Base-by-base conservation (phyloP, 2,329 filamentous ascomycete genomes). In the Fusarium veterinarium region DNA sequence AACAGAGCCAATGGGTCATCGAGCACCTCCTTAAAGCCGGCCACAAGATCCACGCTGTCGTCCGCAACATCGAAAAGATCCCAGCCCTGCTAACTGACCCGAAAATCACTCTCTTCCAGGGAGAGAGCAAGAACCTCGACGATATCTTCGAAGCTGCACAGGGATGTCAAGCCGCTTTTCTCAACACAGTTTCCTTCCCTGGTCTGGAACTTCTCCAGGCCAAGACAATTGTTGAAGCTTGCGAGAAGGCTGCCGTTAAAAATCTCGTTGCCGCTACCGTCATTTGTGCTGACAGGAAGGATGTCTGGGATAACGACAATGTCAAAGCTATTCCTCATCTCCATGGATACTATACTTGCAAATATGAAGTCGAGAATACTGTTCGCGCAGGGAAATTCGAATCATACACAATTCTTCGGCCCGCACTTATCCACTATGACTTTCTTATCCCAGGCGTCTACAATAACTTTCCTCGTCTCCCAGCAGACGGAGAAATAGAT, bases 291-390 rank as follows among this genome's bases (percentile, higher is more conserved):
- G 67, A 59, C 4, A 23, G 72, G 19, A 77, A 44, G 48, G 45
- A 49, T 2, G 13, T 78, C 6, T 81, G 79, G 79, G 75, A 78
- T 8, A 67, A 77, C 8, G 49, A 60, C 0, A 30, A 17, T 3
- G 73, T 69, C 0, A 57, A 74, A 20, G 53, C 72, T 17, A 17
- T 45, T 9, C 31, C 38, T 4, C 19, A 49, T 1, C 64, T 82
- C n/a, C 60, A 45, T 37, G 64, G 25, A 1, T 82, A 85, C 67
- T 85, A 77, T 59, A 57, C 68, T 33, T 83, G 81, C 52, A 85
- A 85, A 73, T 73, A 79, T 2, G 65, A 72, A 0, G 77, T 84
- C 19, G 84, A 85, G 46, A 76, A 80, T 1, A 60, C 67, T 3
- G 79, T 82, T 2, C 79, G 77, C 13, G 23, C 14, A 2, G 77